Percentiles rank a stretch among this genome's conserved stretches.
These are phyloP conservation scores for Chaetomium sp. DNA, from an alignment of 2,329 filamentous ascomycete genomes.

Conservation along the genomic window DNA sequence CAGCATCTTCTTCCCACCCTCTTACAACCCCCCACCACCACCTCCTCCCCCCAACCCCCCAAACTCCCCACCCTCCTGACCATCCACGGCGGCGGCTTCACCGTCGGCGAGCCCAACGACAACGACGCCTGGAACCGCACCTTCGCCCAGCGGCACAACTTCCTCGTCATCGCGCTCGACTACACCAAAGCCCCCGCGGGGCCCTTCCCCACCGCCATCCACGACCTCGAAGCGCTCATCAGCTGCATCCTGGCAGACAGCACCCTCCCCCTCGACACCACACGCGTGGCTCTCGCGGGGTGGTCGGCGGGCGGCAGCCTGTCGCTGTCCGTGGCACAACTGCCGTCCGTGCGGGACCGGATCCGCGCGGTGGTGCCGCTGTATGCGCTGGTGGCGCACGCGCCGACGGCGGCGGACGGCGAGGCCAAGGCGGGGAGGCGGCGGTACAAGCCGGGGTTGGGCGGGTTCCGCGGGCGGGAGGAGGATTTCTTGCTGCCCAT, in stretches of 20 bases:
- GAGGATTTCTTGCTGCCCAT: slow-evolving; percentile 38
- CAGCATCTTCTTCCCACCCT: slow-evolving; percentile 47
- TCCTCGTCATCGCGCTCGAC: slow-evolving; percentile 51
- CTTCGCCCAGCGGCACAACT: slow-evolving; percentile 45
- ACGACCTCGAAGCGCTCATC: slow-evolving; percentile 51
- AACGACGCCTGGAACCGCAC: slow-evolving; percentile 52
- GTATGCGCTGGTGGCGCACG: slow-evolving; percentile 50
- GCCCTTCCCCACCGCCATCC: slow-evolving; percentile 48
- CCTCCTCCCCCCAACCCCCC: slow-evolving; percentile 3
- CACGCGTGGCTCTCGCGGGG: slow-evolving; percentile 47
- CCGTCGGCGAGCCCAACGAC: slow-evolving; percentile 46
- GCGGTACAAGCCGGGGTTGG: slow-evolving; percentile 42
- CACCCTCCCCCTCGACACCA: slow-evolving; percentile 49
- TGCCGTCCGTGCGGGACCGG: slow-evolving; percentile 41
- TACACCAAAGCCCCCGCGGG: slow-evolving; percentile 51
- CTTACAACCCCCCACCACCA: slow-evolving; percentile 35
- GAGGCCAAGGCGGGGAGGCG: slow-evolving; percentile 40
- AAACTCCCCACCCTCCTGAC: slow-evolving; percentile 50
- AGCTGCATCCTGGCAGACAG: slow-evolving; percentile 47
- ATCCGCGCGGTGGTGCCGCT: slow-evolving; percentile 45
- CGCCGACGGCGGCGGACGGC: slow-evolving; percentile 29
- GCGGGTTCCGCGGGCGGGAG: slow-evolving; percentile 34
- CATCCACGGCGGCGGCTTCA: slow-evolving; percentile 56
- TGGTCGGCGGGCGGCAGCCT: slow-evolving; percentile 58
- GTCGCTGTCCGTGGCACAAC: slow-evolving; percentile 45